These are phyloP conservation scores for Termitomyces sp. DNA, from an alignment of 768 basidiomycete genomes.

Conservation along the genomic window DNA sequence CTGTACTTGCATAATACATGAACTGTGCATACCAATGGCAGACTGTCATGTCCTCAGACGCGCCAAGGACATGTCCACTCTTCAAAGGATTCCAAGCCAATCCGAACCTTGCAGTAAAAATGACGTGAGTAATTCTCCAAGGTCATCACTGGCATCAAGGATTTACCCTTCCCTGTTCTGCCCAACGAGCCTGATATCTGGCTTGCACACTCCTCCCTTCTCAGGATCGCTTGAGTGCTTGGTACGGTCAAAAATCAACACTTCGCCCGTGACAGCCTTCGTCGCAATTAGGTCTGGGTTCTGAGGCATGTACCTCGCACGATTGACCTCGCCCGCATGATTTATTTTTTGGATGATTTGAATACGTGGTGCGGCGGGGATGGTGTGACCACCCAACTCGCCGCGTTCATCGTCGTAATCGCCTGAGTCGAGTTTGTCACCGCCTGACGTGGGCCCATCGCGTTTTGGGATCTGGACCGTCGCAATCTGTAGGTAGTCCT, in stretches of 20 bases:
- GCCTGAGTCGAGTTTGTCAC: constrained; percentile 71
- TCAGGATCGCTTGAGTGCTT: constrained; percentile 95
- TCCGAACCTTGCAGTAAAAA: constrained; percentile 62
- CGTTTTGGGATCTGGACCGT: constrained; percentile 90
- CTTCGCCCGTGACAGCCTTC: constrained; percentile 86
- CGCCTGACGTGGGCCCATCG: constrained; percentile 49
- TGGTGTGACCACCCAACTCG: constrained; percentile 89
- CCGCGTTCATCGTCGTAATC: constrained; percentile 91
- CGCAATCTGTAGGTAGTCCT: constrained; percentile 95
- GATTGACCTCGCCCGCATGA: constrained; percentile 92
- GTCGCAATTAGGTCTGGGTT: constrained; percentile 97
- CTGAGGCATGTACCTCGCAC: constrained; percentile 98
- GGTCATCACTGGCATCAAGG: background rate
- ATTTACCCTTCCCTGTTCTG: constrained; percentile 91
- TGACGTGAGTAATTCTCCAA: background rate
- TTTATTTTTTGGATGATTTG: constrained; percentile 92
- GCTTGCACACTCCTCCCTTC: constrained; percentile 76
- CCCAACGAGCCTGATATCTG: constrained; percentile 86
- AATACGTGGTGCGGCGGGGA: constrained; percentile 80
- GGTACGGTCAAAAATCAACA: constrained; percentile 93
- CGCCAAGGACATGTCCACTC: constrained; percentile 80
- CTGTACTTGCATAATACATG: background rate
- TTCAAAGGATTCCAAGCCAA: constrained; percentile 88
- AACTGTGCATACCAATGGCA: constrained; percentile 72
- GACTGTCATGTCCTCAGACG: constrained; percentile 93